Percentiles rank a stretch among this genome's conserved stretches.
phyloP scores from a whole-genome alignment of 2,329 filamentous ascomycete genomes.

The Aspergillus fijiensis region DNA sequence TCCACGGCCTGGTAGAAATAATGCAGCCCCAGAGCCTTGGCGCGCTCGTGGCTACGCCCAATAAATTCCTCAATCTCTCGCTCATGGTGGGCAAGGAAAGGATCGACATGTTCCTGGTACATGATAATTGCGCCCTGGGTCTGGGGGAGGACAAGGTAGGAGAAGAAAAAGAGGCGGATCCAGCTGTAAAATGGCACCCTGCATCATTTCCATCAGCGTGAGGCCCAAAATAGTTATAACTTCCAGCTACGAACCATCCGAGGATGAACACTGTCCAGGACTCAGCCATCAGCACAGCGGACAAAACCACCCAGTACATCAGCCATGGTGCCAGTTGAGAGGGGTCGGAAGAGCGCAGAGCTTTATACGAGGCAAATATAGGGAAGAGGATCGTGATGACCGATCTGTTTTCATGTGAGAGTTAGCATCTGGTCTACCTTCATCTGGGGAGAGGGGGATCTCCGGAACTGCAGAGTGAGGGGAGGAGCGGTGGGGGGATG shows the following conservation, averaged over 20 bases:
- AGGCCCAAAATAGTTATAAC: neutral
- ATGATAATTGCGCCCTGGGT: constrained; percentile 88
- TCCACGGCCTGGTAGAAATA: constrained; percentile 73
- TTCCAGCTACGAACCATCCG: constrained; percentile 59
- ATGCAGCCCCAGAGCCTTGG: constrained; percentile 72
- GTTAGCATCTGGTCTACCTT: constrained; percentile 8
- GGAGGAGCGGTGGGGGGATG: neutral
- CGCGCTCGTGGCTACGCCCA: constrained; percentile 72
- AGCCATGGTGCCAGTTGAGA: constrained; percentile 93
- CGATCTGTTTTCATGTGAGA: constrained; percentile 56
- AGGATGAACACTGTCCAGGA: constrained; percentile 86
- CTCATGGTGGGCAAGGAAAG: constrained; percentile 86
- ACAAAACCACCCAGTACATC: constrained; percentile 97
- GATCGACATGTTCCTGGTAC: constrained; percentile 82
- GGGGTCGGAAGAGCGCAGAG: constrained; percentile 86
- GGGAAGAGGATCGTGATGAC: constrained; percentile 89
- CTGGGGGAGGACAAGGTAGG: constrained; percentile 95
- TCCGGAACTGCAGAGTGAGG: neutral
- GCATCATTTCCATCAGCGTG: neutral
- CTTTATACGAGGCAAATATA: constrained; percentile 96
- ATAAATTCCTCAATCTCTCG: constrained; percentile 87
- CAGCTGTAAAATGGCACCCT: constrained; percentile 93
- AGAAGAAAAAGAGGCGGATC: constrained; percentile 79
- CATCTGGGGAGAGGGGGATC: neutral
- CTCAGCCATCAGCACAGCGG: constrained; percentile 76